Conservation (phyloP, 2,329 filamentous ascomycete species). For the Chaetomium globosum region DNA sequence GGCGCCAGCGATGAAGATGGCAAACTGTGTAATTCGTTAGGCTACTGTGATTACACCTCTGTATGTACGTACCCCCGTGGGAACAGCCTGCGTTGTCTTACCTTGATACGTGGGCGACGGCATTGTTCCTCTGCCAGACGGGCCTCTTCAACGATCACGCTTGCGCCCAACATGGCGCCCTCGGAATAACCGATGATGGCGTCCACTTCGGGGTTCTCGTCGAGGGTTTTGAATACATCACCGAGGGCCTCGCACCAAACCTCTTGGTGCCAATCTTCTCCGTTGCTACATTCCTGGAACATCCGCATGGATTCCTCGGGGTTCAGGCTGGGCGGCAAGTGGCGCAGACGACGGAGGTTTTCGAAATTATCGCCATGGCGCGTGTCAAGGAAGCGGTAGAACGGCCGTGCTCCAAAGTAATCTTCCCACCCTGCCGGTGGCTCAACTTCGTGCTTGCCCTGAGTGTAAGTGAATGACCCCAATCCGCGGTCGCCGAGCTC, state of each 20-base stretch:
- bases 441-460: slow-evolving; percentile 35
- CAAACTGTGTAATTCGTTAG: slow-evolving; percentile 40
- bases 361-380: slow-evolving; percentile 35
- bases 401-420: slow-evolving; percentile 36
- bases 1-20: slow-evolving; percentile 52
- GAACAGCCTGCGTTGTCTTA: neutral
- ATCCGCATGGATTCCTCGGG: slow-evolving; percentile 36
- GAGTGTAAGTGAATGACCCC: slow-evolving; percentile 34
- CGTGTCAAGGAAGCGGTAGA: slow-evolving; percentile 38
- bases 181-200: slow-evolving; percentile 36
- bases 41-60: neutral
- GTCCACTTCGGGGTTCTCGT: slow-evolving; percentile 36
- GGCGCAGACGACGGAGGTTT: slow-evolving; percentile 33
- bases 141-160: slow-evolving; percentile 33
- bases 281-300: slow-evolving; percentile 26
- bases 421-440: slow-evolving; percentile 37
- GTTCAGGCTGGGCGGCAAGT: slow-evolving; percentile 34
- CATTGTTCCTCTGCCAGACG: slow-evolving; percentile 19
- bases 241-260: slow-evolving; percentile 33
- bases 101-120: slow-evolving; percentile 31
- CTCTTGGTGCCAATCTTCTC: slow-evolving; percentile 29
- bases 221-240: slow-evolving; percentile 31
- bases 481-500: slow-evolving; percentile 33
- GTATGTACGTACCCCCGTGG: neutral
- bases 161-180: slow-evolving; percentile 38